Evolutionary conservation across 1,284 basidiomycete genomes (phyloP).

Genomic region (Cutaneotrichosporon sp.): DNA sequence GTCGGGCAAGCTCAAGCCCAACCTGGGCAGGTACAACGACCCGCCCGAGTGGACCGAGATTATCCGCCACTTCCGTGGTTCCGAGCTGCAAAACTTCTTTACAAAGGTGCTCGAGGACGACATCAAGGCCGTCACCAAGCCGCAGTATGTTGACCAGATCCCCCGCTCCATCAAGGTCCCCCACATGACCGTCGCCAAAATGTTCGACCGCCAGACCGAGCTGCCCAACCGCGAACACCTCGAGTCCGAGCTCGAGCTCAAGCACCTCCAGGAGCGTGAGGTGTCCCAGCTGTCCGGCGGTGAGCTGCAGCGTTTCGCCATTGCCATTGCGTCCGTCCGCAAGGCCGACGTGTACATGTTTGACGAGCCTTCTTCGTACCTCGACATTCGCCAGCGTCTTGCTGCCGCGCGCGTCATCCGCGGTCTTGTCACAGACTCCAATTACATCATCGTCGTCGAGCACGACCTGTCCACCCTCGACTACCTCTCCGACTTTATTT

Average conservation of each 20-base stretch:
- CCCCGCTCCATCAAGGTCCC: slow-evolving; percentile 85
- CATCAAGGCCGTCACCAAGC: slow-evolving; percentile 94
- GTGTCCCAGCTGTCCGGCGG: slow-evolving; percentile 83
- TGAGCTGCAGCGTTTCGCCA: slow-evolving; percentile 90
- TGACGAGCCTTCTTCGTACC: slow-evolving; percentile 90
- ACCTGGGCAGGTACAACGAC: slow-evolving; percentile 53
- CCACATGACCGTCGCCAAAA: slow-evolving; percentile 71
- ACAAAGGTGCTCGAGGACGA: slow-evolving; percentile 98
- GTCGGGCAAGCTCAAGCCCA: slow-evolving; percentile 88
- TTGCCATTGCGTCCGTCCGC: slow-evolving; percentile 59
- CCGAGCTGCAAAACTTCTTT: slow-evolving; percentile 96
- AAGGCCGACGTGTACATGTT: slow-evolving; percentile 68
- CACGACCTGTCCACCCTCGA: slow-evolving; percentile 96
- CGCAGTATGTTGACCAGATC: slow-evolving; percentile 98
- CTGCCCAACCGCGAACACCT: slow-evolving; percentile 69
- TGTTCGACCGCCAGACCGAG: slow-evolving; percentile 62
- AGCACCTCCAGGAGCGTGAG: slow-evolving; percentile 75
- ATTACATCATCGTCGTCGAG: slow-evolving; percentile 93
- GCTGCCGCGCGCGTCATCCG: slow-evolving; percentile 95
- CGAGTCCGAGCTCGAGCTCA: slow-evolving; percentile 77
- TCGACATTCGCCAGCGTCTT: slow-evolving; percentile 90
- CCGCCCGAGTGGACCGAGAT: slow-evolving; percentile 98
- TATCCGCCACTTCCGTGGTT: slow-evolving; percentile 92
- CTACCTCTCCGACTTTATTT: slow-evolving; percentile 94
- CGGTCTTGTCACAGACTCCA: slow-evolving; percentile 66